Conservation (phyloP, 371 early-diverging fungal genomes). For the Sporodiniella umbellata region DNA sequence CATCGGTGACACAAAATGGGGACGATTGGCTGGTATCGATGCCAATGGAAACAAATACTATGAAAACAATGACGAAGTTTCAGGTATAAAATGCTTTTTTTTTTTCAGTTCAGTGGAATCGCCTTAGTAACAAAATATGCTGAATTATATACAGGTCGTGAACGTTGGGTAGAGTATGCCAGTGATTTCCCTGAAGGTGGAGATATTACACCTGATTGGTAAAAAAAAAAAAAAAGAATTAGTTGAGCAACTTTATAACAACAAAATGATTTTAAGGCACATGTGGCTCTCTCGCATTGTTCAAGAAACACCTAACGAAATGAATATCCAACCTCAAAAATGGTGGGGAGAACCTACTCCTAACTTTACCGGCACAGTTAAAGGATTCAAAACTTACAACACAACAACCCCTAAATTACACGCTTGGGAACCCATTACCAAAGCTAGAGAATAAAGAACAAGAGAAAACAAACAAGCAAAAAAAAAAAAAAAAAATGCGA, state of each 20-base stretch:
- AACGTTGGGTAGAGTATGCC: constrained; percentile 89
- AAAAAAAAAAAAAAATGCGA: too few relatives aligned
- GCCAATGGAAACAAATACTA: constrained; percentile 89
- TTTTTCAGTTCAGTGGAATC: not conserved
- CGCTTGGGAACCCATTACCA: constrained; percentile 75
- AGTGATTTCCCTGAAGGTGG: constrained; percentile 71
- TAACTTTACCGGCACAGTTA: constrained; percentile 71
- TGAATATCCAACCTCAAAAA: constrained; percentile 38
- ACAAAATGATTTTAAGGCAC: constrained; percentile 59
- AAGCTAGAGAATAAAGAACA: constrained; percentile 37
- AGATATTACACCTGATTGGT: constrained; percentile 92
- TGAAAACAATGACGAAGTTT: constrained; percentile 84
- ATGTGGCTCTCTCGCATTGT: constrained; percentile 86
- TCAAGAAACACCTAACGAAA: constrained; percentile 77
- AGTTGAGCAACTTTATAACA: not conserved
- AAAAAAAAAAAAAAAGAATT: constrained; percentile 7
- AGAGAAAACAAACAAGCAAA: too few relatives aligned
- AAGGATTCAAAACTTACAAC: constrained; percentile 82
- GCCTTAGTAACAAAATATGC: not conserved
- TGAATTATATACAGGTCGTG: constrained; percentile 67
- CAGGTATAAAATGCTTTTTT: too few relatives aligned
- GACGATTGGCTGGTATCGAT: constrained; percentile 84
- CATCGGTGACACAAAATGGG: constrained; percentile 82
- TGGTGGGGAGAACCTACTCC: constrained; percentile 51
- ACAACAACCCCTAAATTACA: constrained; percentile 81